phyloP scores from a whole-genome alignment of 2,329 filamentous ascomycete genomes.

The Diaporthe velutina region DNA sequence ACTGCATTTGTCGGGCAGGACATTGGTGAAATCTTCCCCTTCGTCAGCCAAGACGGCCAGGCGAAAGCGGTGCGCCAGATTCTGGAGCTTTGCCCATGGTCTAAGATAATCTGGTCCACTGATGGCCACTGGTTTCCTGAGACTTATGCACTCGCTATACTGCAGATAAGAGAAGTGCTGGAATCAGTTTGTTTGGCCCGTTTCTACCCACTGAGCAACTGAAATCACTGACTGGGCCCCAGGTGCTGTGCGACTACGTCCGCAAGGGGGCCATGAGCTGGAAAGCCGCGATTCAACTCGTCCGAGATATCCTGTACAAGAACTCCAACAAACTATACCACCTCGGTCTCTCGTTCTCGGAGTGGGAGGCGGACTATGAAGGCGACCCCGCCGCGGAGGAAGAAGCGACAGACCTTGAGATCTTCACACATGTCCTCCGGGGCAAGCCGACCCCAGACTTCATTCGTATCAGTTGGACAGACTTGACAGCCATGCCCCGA shows the following conservation, averaged over 20 bases:
- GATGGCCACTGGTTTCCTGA: conserved; percentile 86
- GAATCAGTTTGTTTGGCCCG: conserved; percentile 64
- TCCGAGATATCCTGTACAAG: conserved; percentile 78
- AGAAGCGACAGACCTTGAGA: conserved; percentile 50
- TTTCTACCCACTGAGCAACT: neutral
- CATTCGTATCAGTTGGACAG: conserved; percentile 81
- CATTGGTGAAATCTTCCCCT: conserved; percentile 85
- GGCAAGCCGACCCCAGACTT: conserved; percentile 69
- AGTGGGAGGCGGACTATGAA: conserved; percentile 46
- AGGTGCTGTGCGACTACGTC: conserved; percentile 78
- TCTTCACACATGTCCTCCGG: conserved; percentile 58
- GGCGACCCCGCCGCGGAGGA: conserved; percentile 29
- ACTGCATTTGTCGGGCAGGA: conserved; percentile 56
- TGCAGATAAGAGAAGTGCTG: conserved; percentile 79
- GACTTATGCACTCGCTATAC: conserved; percentile 79
- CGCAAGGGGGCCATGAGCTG: conserved; percentile 71
- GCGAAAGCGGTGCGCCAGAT: conserved; percentile 78
- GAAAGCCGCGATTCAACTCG: conserved; percentile 72
- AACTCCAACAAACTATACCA: conserved; percentile 84
- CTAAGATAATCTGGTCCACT: conserved; percentile 84
- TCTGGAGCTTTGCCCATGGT: conserved; percentile 80
- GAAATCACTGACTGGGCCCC: conserved; percentile 32
- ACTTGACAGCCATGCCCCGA: conserved; percentile 79
- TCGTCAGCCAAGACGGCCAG: conserved; percentile 82
- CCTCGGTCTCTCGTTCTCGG: conserved; percentile 62